These are phyloP conservation scores for Lentinus tigrinus DNA, from an alignment of 768 basidiomycete genomes.

Conservation along the genomic window DNA sequence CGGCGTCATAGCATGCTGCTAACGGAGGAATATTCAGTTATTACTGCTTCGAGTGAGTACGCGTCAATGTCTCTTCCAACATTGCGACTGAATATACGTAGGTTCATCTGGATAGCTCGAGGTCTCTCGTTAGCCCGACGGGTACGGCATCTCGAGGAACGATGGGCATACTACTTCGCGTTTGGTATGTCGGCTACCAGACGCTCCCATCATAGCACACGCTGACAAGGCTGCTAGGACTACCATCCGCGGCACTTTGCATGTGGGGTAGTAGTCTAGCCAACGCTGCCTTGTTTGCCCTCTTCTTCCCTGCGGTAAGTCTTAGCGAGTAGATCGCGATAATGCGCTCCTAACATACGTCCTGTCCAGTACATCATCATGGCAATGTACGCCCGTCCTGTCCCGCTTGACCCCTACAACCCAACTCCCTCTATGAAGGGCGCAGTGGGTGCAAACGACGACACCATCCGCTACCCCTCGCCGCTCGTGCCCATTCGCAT, in stretches of 20 bases:
- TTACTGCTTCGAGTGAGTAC: slow-evolving; percentile 83
- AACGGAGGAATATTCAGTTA: slow-evolving; percentile 48
- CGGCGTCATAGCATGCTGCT: background rate
- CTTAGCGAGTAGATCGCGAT: background rate
- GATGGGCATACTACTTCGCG: slow-evolving; percentile 86
- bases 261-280: slow-evolving; percentile 72
- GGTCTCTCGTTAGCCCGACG: slow-evolving; percentile 67
- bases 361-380: slow-evolving; percentile 76
- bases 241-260: slow-evolving; percentile 72
- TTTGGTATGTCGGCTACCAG: slow-evolving; percentile 52
- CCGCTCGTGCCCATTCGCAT: slow-evolving; percentile 80
- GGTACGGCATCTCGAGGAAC: slow-evolving; percentile 76
- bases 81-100: slow-evolving; percentile 24
- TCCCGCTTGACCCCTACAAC: slow-evolving; percentile 75
- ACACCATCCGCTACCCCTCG: slow-evolving; percentile 61
- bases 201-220: background rate
- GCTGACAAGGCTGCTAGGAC: slow-evolving; percentile 38
- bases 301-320: slow-evolving; percentile 76
- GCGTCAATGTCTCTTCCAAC: slow-evolving; percentile 4
- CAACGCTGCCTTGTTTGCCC: slow-evolving; percentile 80
- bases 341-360: background rate
- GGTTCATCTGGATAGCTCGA: slow-evolving; percentile 78
- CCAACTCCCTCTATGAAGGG: slow-evolving; percentile 36
- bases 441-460: slow-evolving; percentile 24
- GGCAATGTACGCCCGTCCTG: slow-evolving; percentile 74